Conservation (phyloP, 2,329 filamentous ascomycete species). For the Aotearoamyces nothofagi region DNA sequence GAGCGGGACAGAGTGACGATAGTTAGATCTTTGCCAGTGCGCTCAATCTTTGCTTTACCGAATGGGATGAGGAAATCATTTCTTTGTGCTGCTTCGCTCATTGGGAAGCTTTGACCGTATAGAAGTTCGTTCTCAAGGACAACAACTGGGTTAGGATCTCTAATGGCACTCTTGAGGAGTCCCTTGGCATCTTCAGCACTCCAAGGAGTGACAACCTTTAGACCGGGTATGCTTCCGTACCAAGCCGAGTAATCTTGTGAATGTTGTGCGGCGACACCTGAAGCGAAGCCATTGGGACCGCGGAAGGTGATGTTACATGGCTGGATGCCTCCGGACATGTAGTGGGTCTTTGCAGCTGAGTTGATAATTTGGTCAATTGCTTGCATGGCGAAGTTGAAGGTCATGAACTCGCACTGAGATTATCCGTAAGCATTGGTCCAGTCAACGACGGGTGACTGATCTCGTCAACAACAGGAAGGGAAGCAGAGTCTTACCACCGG, state of each 20-base stretch:
- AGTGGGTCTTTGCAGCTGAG: slow-evolving; percentile 96
- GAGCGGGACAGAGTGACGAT: slow-evolving; percentile 90
- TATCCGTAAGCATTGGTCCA: slow-evolving; percentile 7
- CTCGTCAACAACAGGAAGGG: too few species aligned
- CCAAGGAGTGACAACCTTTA: slow-evolving; percentile 96
- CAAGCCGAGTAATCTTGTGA: slow-evolving; percentile 97
- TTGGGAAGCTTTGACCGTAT: slow-evolving; percentile 89
- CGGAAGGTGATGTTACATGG: slow-evolving; percentile 99
- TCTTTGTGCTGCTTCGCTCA: slow-evolving; percentile 93
- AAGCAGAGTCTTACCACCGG: slow-evolving; percentile 52
- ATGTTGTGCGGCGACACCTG: slow-evolving; percentile 93
- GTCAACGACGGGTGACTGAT: too few species aligned
- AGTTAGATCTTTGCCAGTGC: slow-evolving; percentile 86
- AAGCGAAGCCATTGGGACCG: slow-evolving; percentile 93
- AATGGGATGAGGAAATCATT: slow-evolving; percentile 95
- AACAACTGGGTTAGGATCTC: slow-evolving; percentile 93
- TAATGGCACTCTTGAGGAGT: slow-evolving; percentile 91
- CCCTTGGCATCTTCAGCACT: slow-evolving; percentile 97
- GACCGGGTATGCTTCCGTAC: slow-evolving; percentile 94
- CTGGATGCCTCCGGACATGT: slow-evolving; percentile 99
- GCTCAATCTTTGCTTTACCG: slow-evolving; percentile 98
- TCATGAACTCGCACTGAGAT: slow-evolving; percentile 94
- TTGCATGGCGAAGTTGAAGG: slow-evolving; percentile 99
- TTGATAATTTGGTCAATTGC: slow-evolving; percentile 99
- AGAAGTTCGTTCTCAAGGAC: slow-evolving; percentile 80